phyloP scores from a whole-genome alignment of 495 filamentous ascomycete genomes.

The Neurospora sublineolata region DNA sequence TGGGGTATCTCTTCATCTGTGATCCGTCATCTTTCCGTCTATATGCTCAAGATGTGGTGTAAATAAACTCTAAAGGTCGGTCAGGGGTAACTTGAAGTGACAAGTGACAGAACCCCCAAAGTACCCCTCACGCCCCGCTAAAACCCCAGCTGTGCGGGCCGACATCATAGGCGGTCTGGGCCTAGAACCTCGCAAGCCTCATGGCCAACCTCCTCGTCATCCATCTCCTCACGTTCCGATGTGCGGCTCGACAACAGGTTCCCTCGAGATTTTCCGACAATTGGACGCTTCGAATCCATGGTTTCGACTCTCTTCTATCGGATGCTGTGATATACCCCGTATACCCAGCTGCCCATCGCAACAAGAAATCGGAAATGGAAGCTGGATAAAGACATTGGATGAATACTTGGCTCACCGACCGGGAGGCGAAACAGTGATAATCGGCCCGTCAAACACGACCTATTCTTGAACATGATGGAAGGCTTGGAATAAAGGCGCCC shows the following conservation, averaged over 20 bases:
- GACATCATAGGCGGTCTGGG: neutral
- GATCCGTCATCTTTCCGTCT: neutral
- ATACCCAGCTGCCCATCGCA: neutral
- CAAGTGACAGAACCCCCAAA: neutral
- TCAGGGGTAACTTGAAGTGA: neutral
- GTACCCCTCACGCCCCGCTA: neutral
- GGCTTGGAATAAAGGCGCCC: neutral
- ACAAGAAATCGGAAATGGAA: neutral
- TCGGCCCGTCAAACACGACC: neutral
- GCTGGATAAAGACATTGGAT: neutral
- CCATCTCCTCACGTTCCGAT: neutral
- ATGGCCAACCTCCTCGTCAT: neutral
- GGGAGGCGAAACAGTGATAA: neutral
- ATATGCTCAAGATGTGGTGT: neutral
- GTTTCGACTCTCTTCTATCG: neutral
- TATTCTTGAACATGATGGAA: neutral
- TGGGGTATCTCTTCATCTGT: neutral
- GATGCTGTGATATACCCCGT: neutral
- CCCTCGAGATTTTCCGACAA: neutral
- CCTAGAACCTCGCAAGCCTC: neutral
- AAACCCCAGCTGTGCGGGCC: neutral
- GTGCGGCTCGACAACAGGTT: neutral
- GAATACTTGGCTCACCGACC: too few relatives aligned
- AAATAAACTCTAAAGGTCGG: neutral
- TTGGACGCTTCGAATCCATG: neutral